These are phyloP conservation scores for Eucalyptus pauciflora DNA, from an alignment of 345 rosid genomes.

Conservation along the genomic window DNA sequence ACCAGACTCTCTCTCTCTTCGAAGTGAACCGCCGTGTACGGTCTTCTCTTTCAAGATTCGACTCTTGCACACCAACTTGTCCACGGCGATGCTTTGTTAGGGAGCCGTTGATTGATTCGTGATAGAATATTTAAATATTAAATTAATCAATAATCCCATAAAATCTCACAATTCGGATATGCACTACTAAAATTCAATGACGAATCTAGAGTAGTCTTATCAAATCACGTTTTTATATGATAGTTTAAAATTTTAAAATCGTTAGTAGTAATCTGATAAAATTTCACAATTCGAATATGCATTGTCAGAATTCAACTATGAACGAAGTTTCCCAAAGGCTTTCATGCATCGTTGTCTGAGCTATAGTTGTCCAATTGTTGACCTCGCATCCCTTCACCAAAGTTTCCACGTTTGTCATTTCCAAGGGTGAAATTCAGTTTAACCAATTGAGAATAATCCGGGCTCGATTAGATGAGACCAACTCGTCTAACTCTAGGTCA, in stretches of 20 bases:
- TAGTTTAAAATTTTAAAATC: too few relatives aligned
- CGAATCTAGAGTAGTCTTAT: rapidly evolving
- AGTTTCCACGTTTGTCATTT: not conserved
- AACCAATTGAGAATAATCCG: rapidly evolving
- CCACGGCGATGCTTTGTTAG: not conserved
- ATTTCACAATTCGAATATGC: not conserved
- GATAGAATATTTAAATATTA: too few relatives aligned
- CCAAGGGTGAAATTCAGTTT: not conserved
- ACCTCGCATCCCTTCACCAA: not conserved
- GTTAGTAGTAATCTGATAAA: rapidly evolving
- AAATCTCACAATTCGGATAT: too few relatives aligned
- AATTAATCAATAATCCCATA: rapidly evolving
- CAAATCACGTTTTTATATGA: too few relatives aligned
- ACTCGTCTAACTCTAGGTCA: not conserved
- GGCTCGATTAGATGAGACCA: not conserved
- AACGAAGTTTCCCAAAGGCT: not conserved
- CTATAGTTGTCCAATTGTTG: not conserved
- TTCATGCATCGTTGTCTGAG: not conserved
- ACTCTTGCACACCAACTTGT: not conserved
- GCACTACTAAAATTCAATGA: too few relatives aligned
- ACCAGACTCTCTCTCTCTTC: not conserved
- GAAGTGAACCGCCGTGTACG: not conserved
- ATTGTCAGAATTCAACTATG: not conserved
- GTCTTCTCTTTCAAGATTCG: not conserved
- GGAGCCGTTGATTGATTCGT: not conserved